Conservation (phyloP, 2,329 filamentous ascomycete genomes). For the Apiospora koreana region DNA sequence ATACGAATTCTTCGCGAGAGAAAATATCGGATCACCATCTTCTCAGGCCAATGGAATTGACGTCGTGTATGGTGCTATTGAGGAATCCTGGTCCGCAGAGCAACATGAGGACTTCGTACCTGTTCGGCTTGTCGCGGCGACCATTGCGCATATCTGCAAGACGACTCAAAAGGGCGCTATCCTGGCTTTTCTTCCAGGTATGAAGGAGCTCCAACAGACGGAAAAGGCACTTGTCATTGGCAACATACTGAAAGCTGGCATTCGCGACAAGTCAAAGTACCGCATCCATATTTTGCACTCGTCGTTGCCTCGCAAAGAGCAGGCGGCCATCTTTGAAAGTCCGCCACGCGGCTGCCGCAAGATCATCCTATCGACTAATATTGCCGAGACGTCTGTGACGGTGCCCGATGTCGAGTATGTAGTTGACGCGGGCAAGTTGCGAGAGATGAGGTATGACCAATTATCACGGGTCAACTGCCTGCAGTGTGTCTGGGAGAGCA, state of each 20-base stretch:
- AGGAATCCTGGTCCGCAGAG: not conserved
- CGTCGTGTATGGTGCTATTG: not conserved
- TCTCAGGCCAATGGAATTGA: not conserved
- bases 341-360: conserved; percentile 43
- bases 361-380: conserved; percentile 51
- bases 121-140: conserved; percentile 41
- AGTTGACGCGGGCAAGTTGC: conserved; percentile 44
- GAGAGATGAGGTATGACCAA: conserved; percentile 41
- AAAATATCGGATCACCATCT: not conserved
- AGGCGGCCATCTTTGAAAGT: conserved; percentile 41
- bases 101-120: conserved; percentile 30
- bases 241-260: conserved; percentile 37
- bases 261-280: conserved; percentile 40
- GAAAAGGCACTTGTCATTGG: conserved; percentile 30
- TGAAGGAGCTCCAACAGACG: conserved; percentile 37
- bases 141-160: conserved; percentile 46
- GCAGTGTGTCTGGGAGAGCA: conserved; percentile 45
- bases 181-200: conserved; percentile 49
- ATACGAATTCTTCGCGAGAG: not conserved
- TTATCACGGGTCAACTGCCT: conserved; percentile 38
- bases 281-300: conserved; percentile 49
- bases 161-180: conserved; percentile 45
- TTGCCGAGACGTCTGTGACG: conserved; percentile 52
- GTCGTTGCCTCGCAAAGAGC: conserved; percentile 39
- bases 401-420: conserved; percentile 53